Conservation (phyloP, 257 asterid species). For the Thymus mandschuricus region DNA sequence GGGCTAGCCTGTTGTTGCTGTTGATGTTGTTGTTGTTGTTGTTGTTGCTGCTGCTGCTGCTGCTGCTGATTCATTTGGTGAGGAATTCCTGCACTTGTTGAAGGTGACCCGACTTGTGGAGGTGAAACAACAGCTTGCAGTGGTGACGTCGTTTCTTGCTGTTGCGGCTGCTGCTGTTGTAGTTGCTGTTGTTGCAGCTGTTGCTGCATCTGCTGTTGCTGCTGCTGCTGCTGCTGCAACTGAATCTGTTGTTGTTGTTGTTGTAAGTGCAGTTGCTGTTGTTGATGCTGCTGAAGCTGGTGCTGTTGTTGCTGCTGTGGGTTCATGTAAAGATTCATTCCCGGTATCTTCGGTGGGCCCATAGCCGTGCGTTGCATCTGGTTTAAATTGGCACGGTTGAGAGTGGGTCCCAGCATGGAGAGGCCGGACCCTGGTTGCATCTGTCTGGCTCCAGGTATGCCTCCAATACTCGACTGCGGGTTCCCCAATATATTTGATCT, state of each 20-base stretch:
- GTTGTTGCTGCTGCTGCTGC: slow-evolving; percentile 54
- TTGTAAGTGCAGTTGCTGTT: slow-evolving; percentile 30
- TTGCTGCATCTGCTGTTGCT: slow-evolving; percentile 20
- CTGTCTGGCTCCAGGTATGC: slow-evolving; percentile 72
- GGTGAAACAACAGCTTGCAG: slow-evolving; percentile 58
- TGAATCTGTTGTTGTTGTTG: slow-evolving; percentile 33
- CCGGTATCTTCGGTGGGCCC: slow-evolving; percentile 90
- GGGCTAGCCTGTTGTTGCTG: slow-evolving; percentile 65
- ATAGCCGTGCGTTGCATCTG: slow-evolving; percentile 70
- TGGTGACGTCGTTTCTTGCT: slow-evolving; percentile 70
- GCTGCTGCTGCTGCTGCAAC: slow-evolving; percentile 41
- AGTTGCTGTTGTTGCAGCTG: slow-evolving; percentile 42
- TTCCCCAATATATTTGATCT: slow-evolving; percentile 56
- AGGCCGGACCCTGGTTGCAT: slow-evolving; percentile 69
- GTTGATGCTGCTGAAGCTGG: slow-evolving; percentile 39
- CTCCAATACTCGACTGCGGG: slow-evolving; percentile 59
- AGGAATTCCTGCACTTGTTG: slow-evolving; percentile 69
- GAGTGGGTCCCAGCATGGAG: slow-evolving; percentile 62
- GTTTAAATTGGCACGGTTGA: slow-evolving; percentile 67
- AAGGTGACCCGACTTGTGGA: slow-evolving; percentile 84
- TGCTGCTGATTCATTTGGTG: slow-evolving; percentile 63
- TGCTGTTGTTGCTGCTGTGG: slow-evolving; percentile 64
- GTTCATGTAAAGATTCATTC: slow-evolving; percentile 64
- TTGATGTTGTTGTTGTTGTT: slow-evolving; percentile 30
- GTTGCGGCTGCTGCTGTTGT: slow-evolving; percentile 38